Percentiles rank a stretch among this genome's conserved stretches.
These are phyloP conservation scores for Alternaria postmessia DNA, from an alignment of 2,329 filamentous ascomycete genomes.

Conservation along the genomic window DNA sequence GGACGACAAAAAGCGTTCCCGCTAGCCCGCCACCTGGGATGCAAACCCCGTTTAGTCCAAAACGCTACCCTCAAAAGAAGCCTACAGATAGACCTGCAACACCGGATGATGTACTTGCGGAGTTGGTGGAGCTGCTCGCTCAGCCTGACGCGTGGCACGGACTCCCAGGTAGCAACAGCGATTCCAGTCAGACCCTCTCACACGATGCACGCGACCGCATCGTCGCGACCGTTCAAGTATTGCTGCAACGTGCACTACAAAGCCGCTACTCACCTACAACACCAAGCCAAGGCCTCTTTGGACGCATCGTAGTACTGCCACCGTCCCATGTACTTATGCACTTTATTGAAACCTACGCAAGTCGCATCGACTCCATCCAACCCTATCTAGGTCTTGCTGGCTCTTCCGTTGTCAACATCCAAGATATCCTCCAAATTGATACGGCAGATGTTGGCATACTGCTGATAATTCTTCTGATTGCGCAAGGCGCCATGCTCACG, in stretches of 20 bases:
- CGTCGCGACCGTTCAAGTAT: constrained; percentile 9
- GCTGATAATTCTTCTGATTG: constrained; percentile 7
- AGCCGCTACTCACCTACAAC: not conserved
- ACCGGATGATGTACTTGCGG: constrained; percentile 5
- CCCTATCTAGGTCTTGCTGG: constrained; percentile 15
- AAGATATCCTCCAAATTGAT: constrained; percentile 10
- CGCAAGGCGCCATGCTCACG: constrained; percentile 16
- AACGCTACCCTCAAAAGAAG: not conserved
- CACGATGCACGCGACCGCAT: constrained; percentile 11
- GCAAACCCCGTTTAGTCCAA: not conserved
- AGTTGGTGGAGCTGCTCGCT: constrained; percentile 11
- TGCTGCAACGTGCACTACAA: constrained; percentile 10
- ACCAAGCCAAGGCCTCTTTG: constrained; percentile 9
- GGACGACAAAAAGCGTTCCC: not conserved
- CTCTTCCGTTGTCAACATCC: constrained; percentile 4
- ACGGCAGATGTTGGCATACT: constrained; percentile 10
- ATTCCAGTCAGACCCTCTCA: not conserved
- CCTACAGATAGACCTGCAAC: not conserved
- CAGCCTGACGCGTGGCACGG: constrained; percentile 7
- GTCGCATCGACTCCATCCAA: constrained; percentile 11
- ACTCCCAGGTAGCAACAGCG: not conserved
- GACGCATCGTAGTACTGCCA: constrained; percentile 12
- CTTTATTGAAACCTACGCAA: constrained; percentile 8
- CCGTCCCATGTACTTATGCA: constrained; percentile 13
- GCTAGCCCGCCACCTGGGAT: not conserved